phyloP scores from a whole-genome alignment of 148 eudicot species.

The Dysphania ambrosioides region DNA sequence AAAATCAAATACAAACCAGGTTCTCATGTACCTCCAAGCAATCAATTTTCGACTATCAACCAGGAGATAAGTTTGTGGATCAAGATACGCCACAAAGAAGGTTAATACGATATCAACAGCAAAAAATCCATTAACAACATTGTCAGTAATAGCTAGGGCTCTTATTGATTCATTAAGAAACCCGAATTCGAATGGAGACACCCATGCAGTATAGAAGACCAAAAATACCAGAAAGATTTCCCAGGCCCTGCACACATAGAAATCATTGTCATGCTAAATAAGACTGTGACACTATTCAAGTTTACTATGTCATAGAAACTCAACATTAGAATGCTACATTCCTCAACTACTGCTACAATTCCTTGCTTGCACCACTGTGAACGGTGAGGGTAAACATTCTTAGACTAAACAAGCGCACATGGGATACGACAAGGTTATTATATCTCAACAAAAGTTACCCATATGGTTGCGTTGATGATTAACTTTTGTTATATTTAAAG shows the following conservation, averaged over 20 bases:
- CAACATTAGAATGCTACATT: not conserved
- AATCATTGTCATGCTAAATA: not conserved
- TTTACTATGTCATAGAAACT: not conserved
- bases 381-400: too few relatives aligned
- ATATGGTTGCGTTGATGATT: too few relatives aligned
- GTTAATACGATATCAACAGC: slow-evolving; percentile 60
- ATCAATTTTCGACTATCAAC: slow-evolving; percentile 53
- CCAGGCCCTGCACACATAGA: slow-evolving; percentile 45
- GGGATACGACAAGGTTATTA: too few relatives aligned
- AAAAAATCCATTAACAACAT: slow-evolving; percentile 59
- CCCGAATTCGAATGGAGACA: slow-evolving; percentile 60
- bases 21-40: slow-evolving; percentile 53
- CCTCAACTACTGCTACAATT: not conserved
- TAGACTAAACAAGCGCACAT: too few relatives aligned
- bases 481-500: too few relatives aligned
- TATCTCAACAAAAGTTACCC: too few relatives aligned
- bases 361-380: not conserved
- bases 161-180: slow-evolving; percentile 35
- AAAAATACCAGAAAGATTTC: slow-evolving; percentile 38
- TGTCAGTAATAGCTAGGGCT: slow-evolving; percentile 47
- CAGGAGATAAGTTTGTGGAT: slow-evolving; percentile 59
- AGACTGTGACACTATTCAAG: not conserved
- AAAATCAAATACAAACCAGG: slow-evolving; percentile 61
- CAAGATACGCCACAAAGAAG: slow-evolving; percentile 74
- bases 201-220: slow-evolving; percentile 76